phyloP scores from a whole-genome alignment of 2,329 filamentous ascomycete genomes.

The Didymella glomerata region DNA sequence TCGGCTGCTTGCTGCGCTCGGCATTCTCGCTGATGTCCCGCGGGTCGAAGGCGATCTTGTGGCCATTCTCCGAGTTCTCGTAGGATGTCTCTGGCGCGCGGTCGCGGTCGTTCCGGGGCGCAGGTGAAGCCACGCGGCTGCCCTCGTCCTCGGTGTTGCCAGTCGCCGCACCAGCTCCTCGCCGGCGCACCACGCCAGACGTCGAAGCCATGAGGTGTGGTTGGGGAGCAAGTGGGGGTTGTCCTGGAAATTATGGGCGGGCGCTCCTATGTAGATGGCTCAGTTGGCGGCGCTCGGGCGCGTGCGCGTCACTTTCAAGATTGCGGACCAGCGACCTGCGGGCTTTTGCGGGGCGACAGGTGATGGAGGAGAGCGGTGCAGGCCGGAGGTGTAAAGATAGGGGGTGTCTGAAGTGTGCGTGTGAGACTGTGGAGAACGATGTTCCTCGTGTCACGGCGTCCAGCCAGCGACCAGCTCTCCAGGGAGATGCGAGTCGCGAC shows the following conservation, averaged over 20 bases:
- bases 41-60: slow-evolving; percentile 98
- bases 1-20: slow-evolving; percentile 96
- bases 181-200: slow-evolving; percentile 76
- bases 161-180: slow-evolving; percentile 65
- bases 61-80: slow-evolving; percentile 89
- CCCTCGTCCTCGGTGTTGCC: slow-evolving; percentile 65
- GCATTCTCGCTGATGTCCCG: slow-evolving; percentile 96
- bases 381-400: slow-evolving; percentile 28
- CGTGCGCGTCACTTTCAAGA: slow-evolving; percentile 37
- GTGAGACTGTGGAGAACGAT: slow-evolving; percentile 19
- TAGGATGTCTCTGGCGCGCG: slow-evolving; percentile 79
- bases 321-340: slow-evolving; percentile 15
- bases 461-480: slow-evolving; percentile 9
- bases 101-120: slow-evolving; percentile 68
- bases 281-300: slow-evolving; percentile 46
- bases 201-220: slow-evolving; percentile 67
- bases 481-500: not conserved
- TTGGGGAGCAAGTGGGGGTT: slow-evolving; percentile 40
- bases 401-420: slow-evolving; percentile 21
- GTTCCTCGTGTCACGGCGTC: slow-evolving; percentile 34
- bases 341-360: slow-evolving; percentile 24
- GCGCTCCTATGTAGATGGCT: slow-evolving; percentile 45
- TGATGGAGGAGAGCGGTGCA: slow-evolving; percentile 21
- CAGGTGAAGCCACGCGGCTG: slow-evolving; percentile 72
- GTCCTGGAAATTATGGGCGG: slow-evolving; percentile 44